phyloP scores from a whole-genome alignment of 306 rosid species.

The Cucumis hystrix region DNA sequence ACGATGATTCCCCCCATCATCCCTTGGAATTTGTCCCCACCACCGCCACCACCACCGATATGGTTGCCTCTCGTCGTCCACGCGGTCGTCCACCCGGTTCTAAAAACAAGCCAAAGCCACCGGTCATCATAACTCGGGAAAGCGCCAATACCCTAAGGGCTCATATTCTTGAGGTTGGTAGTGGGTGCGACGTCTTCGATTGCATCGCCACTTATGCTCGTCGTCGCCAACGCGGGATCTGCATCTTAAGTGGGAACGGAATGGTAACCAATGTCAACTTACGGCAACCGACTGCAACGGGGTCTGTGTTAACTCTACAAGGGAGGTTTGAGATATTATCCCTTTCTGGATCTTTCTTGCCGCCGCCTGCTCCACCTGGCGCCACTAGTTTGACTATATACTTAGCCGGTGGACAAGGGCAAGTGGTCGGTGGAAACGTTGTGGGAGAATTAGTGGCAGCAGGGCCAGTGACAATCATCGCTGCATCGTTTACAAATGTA shows the following conservation, averaged over 20 bases:
- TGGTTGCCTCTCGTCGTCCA: slow-evolving; percentile 34
- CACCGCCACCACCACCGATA: slow-evolving; percentile 17
- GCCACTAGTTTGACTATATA: slow-evolving; percentile 66
- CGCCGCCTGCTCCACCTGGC: slow-evolving; percentile 89
- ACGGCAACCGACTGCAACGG: slow-evolving; percentile 57
- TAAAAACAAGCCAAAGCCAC: slow-evolving; percentile 72
- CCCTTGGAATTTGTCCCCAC: neutral
- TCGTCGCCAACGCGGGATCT: slow-evolving; percentile 92
- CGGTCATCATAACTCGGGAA: slow-evolving; percentile 76
- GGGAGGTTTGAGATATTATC: slow-evolving; percentile 91
- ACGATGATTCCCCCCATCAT: slow-evolving; percentile 17
- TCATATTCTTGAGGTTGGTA: slow-evolving; percentile 68
- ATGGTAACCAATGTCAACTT: slow-evolving; percentile 64
- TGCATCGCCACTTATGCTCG: slow-evolving; percentile 64
- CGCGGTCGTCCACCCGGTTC: slow-evolving; percentile 79
- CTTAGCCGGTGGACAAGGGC: slow-evolving; percentile 75
- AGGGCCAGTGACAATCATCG: slow-evolving; percentile 74
- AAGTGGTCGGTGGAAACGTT: slow-evolving; percentile 80
- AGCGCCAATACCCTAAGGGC: slow-evolving; percentile 90
- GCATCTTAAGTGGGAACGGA: slow-evolving; percentile 69
- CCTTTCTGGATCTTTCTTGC: slow-evolving; percentile 67
- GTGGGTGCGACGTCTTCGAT: slow-evolving; percentile 77
- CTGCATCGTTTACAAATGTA: slow-evolving; percentile 74
- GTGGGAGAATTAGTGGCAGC: slow-evolving; percentile 79
- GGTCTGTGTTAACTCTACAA: slow-evolving; percentile 54